Base-by-base conservation (phyloP, 2,329 filamentous ascomycete species). In the Talaromyces funiculosus region DNA sequence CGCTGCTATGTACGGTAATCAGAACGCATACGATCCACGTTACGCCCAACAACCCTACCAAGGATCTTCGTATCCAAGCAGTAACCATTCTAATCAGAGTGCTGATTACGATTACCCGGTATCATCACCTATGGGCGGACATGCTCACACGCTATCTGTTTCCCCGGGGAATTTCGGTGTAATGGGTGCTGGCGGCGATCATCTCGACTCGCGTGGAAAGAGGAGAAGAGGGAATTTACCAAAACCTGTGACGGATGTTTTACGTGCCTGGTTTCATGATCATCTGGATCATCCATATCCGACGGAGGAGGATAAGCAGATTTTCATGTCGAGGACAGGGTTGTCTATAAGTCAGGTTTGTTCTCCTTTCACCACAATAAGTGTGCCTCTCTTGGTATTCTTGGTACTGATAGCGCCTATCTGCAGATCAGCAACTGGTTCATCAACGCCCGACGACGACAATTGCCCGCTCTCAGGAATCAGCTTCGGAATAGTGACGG, bases 271-370 rank as follows among this genome's bases (percentile, higher is more conserved):
- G 92, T 92, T 95, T 65, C 76, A 86, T 56, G 81, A 82, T n/a
- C 89, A 94, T 72, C 75, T 92, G 7, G 81, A 86, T 62, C 90
- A 94, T 69, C 90, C 91, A 0, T 96, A 96, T 71, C 91, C 91
- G 1, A 92, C 86, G 4, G 90, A 95, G 73, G 90, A 95, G 64
- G 89, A 95, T 76, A 95, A 96, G 75, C 85, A 92, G 70, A 84
- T 89, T 62, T 81, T 96, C 53, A 90, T 92, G 81, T 82, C 83
- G 51, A 80, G 86, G 69, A 96, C 91, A 0, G 86, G 86, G 0
- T 78, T 96, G 29, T 88, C 90, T 59, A 87, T 95, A 78, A 92
- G 88, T 61, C 78, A 80, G 74, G 78, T 80, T 69, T 65, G 72
- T 61, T n/a, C 20, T 38, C 14, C 38, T 24, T 8, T 5, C 24